phyloP scores from a whole-genome alignment of 306 rosid species.

The Alnus glutinosa region DNA sequence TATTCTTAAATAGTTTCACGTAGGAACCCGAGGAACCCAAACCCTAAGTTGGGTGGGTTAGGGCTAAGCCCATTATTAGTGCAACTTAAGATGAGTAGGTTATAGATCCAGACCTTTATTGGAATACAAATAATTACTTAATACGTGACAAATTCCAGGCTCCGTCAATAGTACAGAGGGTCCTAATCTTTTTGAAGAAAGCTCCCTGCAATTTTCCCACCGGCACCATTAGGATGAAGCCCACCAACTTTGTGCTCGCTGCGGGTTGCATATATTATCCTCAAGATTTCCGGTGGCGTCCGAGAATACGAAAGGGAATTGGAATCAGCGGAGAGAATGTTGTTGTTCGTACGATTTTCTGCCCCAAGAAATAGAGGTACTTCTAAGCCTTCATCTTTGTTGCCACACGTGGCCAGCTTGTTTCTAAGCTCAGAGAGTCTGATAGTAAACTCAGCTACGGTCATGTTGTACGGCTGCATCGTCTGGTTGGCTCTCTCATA shows the following conservation, averaged over 20 bases:
- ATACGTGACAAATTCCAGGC: no score
- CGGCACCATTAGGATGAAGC: constrained; percentile 29
- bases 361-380: constrained; percentile 30
- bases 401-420: constrained; percentile 27
- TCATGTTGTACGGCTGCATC: constrained; percentile 27
- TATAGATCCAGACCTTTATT: no score
- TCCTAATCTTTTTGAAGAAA: constrained; percentile 1
- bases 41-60: no score
- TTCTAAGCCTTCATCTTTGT: constrained; percentile 34
- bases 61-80: no score
- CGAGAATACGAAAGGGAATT: constrained; percentile 27
- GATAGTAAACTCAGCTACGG: constrained; percentile 31
- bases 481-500: neutral
- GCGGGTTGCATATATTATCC: constrained; percentile 25
- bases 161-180: neutral
- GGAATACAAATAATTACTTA: no score
- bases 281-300: constrained; percentile 20
- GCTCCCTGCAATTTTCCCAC: constrained; percentile 27
- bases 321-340: constrained; percentile 25
- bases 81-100: no score
- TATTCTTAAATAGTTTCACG: no score
- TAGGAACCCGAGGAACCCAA: no score
- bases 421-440: constrained; percentile 14
- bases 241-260: constrained; percentile 25
- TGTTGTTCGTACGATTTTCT: constrained; percentile 23